Evolutionary conservation across 331 rosid genomes (phyloP), one percentile per base, ranked within the genome.

Genomic region (Spiraea crenata): DNA sequence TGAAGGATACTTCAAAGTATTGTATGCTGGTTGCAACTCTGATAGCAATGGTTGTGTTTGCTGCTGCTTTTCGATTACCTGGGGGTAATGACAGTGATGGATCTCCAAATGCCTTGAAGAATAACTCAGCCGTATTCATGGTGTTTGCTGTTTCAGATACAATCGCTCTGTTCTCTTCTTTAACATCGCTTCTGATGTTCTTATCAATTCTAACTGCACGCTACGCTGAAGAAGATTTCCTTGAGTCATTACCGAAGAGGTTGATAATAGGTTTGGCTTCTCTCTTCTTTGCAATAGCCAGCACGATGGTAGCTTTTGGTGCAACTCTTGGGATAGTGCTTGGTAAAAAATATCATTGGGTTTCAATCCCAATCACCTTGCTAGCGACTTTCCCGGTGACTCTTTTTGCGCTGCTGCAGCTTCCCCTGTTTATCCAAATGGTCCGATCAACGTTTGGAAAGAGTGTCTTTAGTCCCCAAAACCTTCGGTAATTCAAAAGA

Each of bases 1-100:
- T 81, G 81, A 83, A 83, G 77, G 84, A 78, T 17, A 81, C 81
- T 25, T 71, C 90, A 52, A 83, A 10, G 31, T 80, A 65, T 1
- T 71, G 75, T 51, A 61, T 57, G n/a, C 46, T 81, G 0, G 70
- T 80, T 16, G 10, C 73, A 52, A 40, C 73, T 40, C 52, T 69
- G 2, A 55, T 69, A 40, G 73, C 63, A 11, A 69, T 52, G 2
- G 62, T 69, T 6, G 65, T 64, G 16, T 80, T 80, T 60, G 72
- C 64, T 0, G 77, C 63, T 1, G 75, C 78, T n/a, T 71, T 80
- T 66, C 75, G 71, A 0, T 56, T 42, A 17, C 77, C 71, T 7
- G 77, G 57, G 39, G 41, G 71, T 3, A 63, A 73, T 2, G 41
- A 63, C 71, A 37, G 8, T 25, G 7, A 42, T 11, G 63, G 73